Evolutionary conservation across 2,329 filamentous ascomycete species (phyloP).

Genomic region (Neodidymelliopsis sp.): DNA sequence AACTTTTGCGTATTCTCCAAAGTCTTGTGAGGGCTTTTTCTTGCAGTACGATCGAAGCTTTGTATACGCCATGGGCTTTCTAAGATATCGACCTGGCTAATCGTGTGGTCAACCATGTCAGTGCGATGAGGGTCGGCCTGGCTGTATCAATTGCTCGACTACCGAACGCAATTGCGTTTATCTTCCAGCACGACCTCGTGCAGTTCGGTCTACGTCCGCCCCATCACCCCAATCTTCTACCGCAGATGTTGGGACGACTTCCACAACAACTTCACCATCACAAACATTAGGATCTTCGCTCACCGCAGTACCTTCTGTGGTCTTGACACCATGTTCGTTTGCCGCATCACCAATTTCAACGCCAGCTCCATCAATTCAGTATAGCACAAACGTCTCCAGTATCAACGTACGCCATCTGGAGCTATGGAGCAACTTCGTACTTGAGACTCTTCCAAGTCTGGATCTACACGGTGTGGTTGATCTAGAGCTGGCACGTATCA

Average conservation of each 20-base stretch:
- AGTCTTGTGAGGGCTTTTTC: too few species aligned
- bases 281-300: background rate
- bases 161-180: conserved; percentile 26
- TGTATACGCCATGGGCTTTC: too few species aligned
- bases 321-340: conserved; percentile 8
- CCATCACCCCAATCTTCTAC: conserved; percentile 2
- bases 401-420: conserved; percentile 32
- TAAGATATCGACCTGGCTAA: background rate
- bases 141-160: conserved; percentile 25
- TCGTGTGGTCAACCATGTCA: conserved; percentile 4
- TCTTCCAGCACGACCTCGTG: conserved; percentile 3
- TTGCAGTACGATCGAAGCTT: too few species aligned
- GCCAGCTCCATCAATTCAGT: conserved; percentile 11
- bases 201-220: conserved; percentile 1
- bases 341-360: conserved; percentile 1
- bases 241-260: background rate
- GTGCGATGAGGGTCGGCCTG: conserved; percentile 30
- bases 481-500: conserved; percentile 6
- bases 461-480: conserved; percentile 1
- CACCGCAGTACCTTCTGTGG: background rate
- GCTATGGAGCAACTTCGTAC: conserved; percentile 27
- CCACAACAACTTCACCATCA: conserved; percentile 1
- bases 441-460: conserved; percentile 20
- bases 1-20: background rate
- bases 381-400: background rate